Evolutionary conservation across 192 early-diverging fungal species (phyloP), one percentile per base, ranked within the genome.

Genomic region (Backusella australiensis): DNA sequence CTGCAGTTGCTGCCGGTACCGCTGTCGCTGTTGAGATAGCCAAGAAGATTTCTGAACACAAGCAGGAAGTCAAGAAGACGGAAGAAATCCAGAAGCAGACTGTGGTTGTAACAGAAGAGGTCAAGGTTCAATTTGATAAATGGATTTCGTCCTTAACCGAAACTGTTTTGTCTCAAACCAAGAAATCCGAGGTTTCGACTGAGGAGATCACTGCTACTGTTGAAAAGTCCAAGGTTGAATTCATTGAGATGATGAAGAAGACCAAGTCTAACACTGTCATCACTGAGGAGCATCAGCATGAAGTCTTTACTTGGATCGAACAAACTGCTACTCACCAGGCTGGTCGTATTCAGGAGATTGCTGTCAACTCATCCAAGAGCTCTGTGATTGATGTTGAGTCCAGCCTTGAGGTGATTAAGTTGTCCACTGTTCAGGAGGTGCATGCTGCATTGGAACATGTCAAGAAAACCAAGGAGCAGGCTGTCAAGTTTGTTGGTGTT

Each of bases 321-420:
- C 26, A 76, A 35, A 76, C 67, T 9, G 75, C 32, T 19, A 52
- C 52, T 70, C 49, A 68, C 23, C 75, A 76, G 63, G 38, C 68
- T 39, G 70, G 46, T 32, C 75, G 75, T 23, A 70, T 76, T 39
- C 67, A 70, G 41, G 75, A 76, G 41, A 63, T 76, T 34, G 74
- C 41, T 46, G 19, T 42, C 0, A 34, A 66, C 6, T 66, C 35
- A 8, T 34, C 59, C 1, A 35, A 56, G 6, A 34, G 38, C 11
- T 29, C 38, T 49, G 59, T 41, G 34, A 12, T 71, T 5, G 39
- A 71, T 49, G 32, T 71, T 1, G 70, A 71, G 29, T 71, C 70
- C 46, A 39, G 15, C 9, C 65, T 75, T 44, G 65, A 75, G 34
- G 34, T 65, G 14, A 41, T 75, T 15, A 75, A 63, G 11, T 39